Conservation (phyloP, 139 green algal genomes). For the Asterochloris sp. region DNA sequence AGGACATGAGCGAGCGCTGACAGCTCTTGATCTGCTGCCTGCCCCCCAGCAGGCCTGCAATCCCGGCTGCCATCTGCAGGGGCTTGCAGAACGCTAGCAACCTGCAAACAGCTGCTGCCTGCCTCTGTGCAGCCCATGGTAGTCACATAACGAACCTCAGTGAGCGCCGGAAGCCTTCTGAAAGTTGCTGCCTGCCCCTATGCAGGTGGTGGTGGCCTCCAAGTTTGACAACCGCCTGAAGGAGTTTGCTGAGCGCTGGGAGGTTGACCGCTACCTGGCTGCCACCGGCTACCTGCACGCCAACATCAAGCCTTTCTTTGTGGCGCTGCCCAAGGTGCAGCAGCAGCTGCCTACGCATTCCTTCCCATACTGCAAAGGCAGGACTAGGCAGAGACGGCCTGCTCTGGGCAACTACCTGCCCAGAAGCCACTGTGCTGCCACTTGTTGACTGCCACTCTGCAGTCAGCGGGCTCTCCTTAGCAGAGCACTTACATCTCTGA, state of each 20-base stretch:
- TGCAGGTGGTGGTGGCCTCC: conserved; percentile 82
- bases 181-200: neutral
- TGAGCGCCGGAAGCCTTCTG: too few relatives aligned
- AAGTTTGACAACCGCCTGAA: conserved; percentile 97
- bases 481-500: too few relatives aligned
- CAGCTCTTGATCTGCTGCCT: neutral
- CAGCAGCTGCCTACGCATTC: neutral
- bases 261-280: conserved; percentile 86
- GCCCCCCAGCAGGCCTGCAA: neutral
- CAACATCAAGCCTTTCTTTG: conserved; percentile 88
- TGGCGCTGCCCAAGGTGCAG: conserved; percentile 86
- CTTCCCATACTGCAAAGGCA: too few relatives aligned
- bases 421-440: too few relatives aligned
- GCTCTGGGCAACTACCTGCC: too few relatives aligned
- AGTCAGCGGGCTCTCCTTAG: too few relatives aligned
- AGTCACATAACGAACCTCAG: conserved; percentile 19
- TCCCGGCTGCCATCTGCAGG: neutral
- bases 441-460: too few relatives aligned
- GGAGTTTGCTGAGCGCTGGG: conserved; percentile 90
- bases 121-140: conserved; percentile 65
- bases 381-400: neutral
- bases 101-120: neutral
- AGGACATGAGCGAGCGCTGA: too few relatives aligned
- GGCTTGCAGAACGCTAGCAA: too few relatives aligned
- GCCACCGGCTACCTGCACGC: conserved; percentile 82